Base-by-base conservation (phyloP, 2,329 filamentous ascomycete genomes). In the Cucurbitaria berberidis region DNA sequence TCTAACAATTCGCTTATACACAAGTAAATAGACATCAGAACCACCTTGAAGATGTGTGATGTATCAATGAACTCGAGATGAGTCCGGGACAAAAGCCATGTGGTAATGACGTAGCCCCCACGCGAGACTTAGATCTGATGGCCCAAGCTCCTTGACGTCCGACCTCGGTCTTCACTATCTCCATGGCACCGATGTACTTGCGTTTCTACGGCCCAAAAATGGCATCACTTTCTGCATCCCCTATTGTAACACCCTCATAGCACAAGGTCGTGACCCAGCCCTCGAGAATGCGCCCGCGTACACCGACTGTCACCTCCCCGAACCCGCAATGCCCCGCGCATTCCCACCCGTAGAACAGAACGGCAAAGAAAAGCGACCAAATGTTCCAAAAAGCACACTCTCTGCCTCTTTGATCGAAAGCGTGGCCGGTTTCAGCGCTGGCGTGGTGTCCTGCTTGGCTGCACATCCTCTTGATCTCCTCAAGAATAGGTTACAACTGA, bases 381-480 rank as follows among this genome's bases (percentile, higher is more conserved):
- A 48, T 26, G 48, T 55, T 10, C 47, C 53, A 8, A 42, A 45
- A 32, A 57, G 38, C 35, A 51, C 82, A 76, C 53, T 76, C 24
- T 69, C 84, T 74, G 86, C 90, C 77, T 91, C 89, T 66, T 76
- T 90, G 71, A 85, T 97, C 76, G 95, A 98, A 83, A 89, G 89
- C 69, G 82, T 93, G 74, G 91, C 95, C 57, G 95, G 95, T 66
- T 89, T 99, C 76, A 89, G 89, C 60, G 95, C 95, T 54, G 95
- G 95, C 57, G 84, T 91, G 51, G 84, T 92, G 64, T 89, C 93
- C 47, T 98, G 95, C 21, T 82, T 98, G 43, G 88, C 87, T 51
- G 89, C 95, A 46, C 93, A 98, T 73, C 95, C 95, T 27, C 86
- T 99, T 55, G 95, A 99, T 78, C 87, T 99, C 60, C 87, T 98